These are phyloP conservation scores for Floccularia luteovirens DNA, from an alignment of 768 basidiomycete genomes.

Conservation along the genomic window DNA sequence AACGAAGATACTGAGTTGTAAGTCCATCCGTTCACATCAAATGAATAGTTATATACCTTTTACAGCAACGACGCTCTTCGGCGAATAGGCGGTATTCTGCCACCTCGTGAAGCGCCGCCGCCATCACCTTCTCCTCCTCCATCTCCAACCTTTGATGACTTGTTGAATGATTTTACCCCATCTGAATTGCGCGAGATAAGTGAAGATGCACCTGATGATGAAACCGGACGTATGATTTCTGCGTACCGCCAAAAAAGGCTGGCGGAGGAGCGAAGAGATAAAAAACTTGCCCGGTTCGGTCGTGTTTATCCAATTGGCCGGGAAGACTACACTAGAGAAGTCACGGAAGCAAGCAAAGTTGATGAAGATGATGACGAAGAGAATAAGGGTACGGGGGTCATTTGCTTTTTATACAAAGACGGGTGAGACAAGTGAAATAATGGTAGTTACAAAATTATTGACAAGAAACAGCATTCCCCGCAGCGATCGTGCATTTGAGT, in stretches of 20 bases:
- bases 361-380: slow-evolving; percentile 59
- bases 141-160: slow-evolving; percentile 61
- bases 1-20: slow-evolving; percentile 98
- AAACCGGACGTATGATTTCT: slow-evolving; percentile 67
- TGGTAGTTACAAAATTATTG: slow-evolving; percentile 1
- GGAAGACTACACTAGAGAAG: slow-evolving; percentile 91
- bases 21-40: slow-evolving; percentile 17
- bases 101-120: slow-evolving; percentile 61
- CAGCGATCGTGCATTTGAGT: slow-evolving; percentile 67
- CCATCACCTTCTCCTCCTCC: slow-evolving; percentile 78
- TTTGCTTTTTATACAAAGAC: slow-evolving; percentile 94
- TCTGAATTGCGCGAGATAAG: slow-evolving; percentile 60
- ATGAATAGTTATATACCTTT: slow-evolving; percentile 1
- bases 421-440: slow-evolving; percentile 38
- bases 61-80: slow-evolving; percentile 90
- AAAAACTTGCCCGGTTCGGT: slow-evolving; percentile 69
- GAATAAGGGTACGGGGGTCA: slow-evolving; percentile 80
- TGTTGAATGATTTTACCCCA: slow-evolving; percentile 55
- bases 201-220: slow-evolving; percentile 72
- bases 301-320: slow-evolving; percentile 81
- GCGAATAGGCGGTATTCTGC: slow-evolving; percentile 87
- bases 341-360: slow-evolving; percentile 84
- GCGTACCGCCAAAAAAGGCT: slow-evolving; percentile 58
- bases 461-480: slow-evolving; percentile 53
- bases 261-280: slow-evolving; percentile 49